Evolutionary conservation across 805 yeast genomes (phyloP).

Genomic region (Candida qinlingensis): DNA sequence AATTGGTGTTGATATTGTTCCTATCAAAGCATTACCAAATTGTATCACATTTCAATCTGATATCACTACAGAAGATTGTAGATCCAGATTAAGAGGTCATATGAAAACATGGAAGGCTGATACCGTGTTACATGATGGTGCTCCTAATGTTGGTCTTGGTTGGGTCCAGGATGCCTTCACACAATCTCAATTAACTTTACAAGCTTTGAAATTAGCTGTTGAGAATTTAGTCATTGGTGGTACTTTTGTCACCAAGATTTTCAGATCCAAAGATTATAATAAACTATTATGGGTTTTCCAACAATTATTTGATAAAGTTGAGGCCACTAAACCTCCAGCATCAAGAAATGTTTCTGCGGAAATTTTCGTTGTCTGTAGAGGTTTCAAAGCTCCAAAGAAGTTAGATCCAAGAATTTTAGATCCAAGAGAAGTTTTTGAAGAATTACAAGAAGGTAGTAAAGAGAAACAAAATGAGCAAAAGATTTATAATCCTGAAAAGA

Average conservation of each 20-base stretch:
- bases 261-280: constrained; percentile 98
- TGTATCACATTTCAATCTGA: constrained; percentile 93
- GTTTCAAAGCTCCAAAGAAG: constrained; percentile 93
- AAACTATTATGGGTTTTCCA: constrained; percentile 96
- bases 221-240: constrained; percentile 92
- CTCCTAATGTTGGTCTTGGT: constrained; percentile 99
- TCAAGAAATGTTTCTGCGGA: constrained; percentile 99
- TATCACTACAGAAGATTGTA: constrained; percentile 96
- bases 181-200: constrained; percentile 91
- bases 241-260: constrained; percentile 91
- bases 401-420: constrained; percentile 90
- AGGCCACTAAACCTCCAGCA: constrained; percentile 98
- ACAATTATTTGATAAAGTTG: constrained; percentile 92
- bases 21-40: constrained; percentile 94
- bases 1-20: constrained; percentile 98
- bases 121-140: constrained; percentile 98
- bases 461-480: constrained; percentile 83
- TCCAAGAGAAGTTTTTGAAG: constrained; percentile 92
- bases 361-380: constrained; percentile 94
- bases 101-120: constrained; percentile 99
- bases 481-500: constrained; percentile 90
- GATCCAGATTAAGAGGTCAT: constrained; percentile 89
- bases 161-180: constrained; percentile 99
- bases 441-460: constrained; percentile 53
- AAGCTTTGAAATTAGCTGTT: constrained; percentile 88